Evolutionary conservation across 176 grass and related monocot genomes (phyloP), one percentile per base, ranked within the genome.

Genomic region (Aegilops sharonensis): DNA sequence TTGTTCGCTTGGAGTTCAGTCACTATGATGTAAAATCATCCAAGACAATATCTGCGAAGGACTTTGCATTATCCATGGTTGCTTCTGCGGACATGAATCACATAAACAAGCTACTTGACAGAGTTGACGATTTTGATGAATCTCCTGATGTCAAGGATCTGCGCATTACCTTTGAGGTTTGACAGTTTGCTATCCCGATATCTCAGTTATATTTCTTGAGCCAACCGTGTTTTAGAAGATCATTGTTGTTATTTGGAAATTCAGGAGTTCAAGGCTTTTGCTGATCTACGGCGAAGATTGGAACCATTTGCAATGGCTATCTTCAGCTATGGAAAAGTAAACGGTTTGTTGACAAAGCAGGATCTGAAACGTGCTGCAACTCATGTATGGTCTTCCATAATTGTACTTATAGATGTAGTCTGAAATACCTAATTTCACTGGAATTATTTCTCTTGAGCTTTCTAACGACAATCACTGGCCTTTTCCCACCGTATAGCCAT

Each of bases 31-130:
- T 92, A 54, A 92, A 89, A 81, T 95, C 92, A 79, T 85, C 86
- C 15, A 93, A 90, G 18, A 84, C 90, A 74, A 95, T 98, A 87
- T 89, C 97, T 91, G 90, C 76, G 3, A 99, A 96, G 80, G 97
- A 99, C 65, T 99, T 99, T 75, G 90, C 97, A 34, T 84, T 99
- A 36, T 99, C 97, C 64, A 99, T 99, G 97, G 90, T 96, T 89
- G 97, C 97, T 84, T 96, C 92, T 57, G 97, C 97, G 57, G 97
- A 99, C 56, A 87, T 96, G 83, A 89, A 93, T 75, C 89, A 99
- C 63, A 92, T 99, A 83, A 91, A 92, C 80, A 96, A 91, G 83
- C 86, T 96, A 78, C 87, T 99, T 68, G 90, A 99, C 64, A 84
- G 80, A 93, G 97, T 93, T 25, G 92, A 99, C 70, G 82, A 92